These are phyloP conservation scores for Aspergillus thermomutatus DNA, from an alignment of 2,329 filamentous ascomycete species.

Conservation along the genomic window DNA sequence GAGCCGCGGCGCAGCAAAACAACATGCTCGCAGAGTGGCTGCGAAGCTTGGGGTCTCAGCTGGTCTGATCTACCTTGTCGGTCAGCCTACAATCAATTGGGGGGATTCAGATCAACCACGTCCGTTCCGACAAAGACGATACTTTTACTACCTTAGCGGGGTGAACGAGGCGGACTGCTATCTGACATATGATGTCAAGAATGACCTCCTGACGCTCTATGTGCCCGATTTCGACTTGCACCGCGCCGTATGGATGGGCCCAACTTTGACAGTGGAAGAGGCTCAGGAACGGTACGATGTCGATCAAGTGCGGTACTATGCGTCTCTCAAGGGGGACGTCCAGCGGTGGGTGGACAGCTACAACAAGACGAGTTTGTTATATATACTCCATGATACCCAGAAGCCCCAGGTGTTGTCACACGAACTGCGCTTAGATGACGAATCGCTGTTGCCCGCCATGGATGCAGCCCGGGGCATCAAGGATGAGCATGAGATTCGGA, in stretches of 20 bases:
- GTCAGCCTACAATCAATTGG: slow-evolving; percentile 47
- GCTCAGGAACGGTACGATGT: slow-evolving; percentile 63
- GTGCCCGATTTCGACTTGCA: slow-evolving; percentile 65
- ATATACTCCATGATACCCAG: slow-evolving; percentile 38
- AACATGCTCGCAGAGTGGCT: slow-evolving; percentile 48
- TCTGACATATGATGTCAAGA: slow-evolving; percentile 55
- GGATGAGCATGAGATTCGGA: slow-evolving; percentile 69
- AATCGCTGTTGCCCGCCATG: slow-evolving; percentile 51
- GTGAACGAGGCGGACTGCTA: slow-evolving; percentile 53
- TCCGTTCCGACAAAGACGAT: slow-evolving; percentile 57
- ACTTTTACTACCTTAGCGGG: slow-evolving; percentile 61
- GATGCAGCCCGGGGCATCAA: slow-evolving; percentile 68
- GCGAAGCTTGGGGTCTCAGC: slow-evolving; percentile 38
- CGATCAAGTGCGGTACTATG: slow-evolving; percentile 64
- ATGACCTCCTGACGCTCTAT: slow-evolving; percentile 67
- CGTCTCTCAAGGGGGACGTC: slow-evolving; percentile 50
- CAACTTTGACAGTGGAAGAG: slow-evolving; percentile 49
- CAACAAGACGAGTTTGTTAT: slow-evolving; percentile 27
- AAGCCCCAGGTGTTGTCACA: slow-evolving; percentile 22
- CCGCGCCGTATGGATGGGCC: slow-evolving; percentile 42
- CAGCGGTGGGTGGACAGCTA: slow-evolving; percentile 29
- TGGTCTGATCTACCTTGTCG: slow-evolving; percentile 57
- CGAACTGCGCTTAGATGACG: slow-evolving; percentile 24
- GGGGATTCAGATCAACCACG: slow-evolving; percentile 59
- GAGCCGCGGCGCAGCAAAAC: slow-evolving; percentile 39